Percentiles rank a stretch among this genome's conserved stretches.
Evolutionary conservation across 495 filamentous ascomycete species (phyloP).

Genomic region (Talaromyces borbonicus): DNA sequence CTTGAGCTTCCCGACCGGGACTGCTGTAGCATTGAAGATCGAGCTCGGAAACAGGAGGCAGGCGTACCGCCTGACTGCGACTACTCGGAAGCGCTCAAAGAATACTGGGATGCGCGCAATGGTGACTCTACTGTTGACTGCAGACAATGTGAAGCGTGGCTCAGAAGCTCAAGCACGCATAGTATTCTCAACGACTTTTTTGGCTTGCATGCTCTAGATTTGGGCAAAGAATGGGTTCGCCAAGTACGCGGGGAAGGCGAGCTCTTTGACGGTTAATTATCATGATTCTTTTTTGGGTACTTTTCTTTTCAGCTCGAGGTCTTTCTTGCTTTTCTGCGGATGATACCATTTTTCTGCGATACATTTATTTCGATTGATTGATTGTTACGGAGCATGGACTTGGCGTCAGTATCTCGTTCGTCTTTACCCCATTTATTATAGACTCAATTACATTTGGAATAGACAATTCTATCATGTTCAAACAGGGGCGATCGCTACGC

Average conservation of each 20-base stretch:
- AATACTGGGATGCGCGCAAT: constrained; percentile 23
- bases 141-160: constrained; percentile 15
- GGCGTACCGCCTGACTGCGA: constrained; percentile 11
- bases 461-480: too few relatives aligned
- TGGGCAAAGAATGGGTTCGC: constrained; percentile 17
- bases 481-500: too few relatives aligned
- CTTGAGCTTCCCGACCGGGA: constrained; percentile 15
- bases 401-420: background rate
- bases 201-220: constrained; percentile 16
- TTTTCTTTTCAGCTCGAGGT: background rate
- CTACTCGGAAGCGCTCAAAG: constrained; percentile 20
- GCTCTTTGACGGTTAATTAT: constrained; percentile 3
- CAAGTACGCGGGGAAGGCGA: constrained; percentile 18
- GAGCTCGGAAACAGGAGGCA: constrained; percentile 9
- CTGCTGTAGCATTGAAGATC: constrained; percentile 18
- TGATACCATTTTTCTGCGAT: constrained; percentile 10
- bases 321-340: background rate
- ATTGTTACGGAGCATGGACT: background rate
- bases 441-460: too few relatives aligned
- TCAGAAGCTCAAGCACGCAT: constrained; percentile 23
- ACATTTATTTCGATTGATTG: background rate
- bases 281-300: background rate
- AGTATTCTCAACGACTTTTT: constrained; percentile 19
- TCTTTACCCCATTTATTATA: background rate
- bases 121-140: constrained; percentile 17